phyloP scores from a whole-genome alignment of 2,329 filamentous ascomycete genomes.

The Trichoderma sp. region DNA sequence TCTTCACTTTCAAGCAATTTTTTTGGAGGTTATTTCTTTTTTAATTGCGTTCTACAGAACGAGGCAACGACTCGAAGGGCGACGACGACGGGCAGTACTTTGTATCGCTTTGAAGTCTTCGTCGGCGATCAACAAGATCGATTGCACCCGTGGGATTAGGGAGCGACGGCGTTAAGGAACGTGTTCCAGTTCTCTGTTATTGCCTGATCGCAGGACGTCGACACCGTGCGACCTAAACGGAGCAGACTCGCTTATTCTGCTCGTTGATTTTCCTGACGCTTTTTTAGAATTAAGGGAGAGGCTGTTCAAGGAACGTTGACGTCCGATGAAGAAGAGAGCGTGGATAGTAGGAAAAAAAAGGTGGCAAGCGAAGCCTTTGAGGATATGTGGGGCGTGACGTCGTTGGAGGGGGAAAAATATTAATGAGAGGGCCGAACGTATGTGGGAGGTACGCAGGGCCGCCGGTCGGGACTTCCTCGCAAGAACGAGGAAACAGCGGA shows the following conservation, averaged over 20 bases:
- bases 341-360: conserved; percentile 23
- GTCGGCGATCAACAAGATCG: conserved; percentile 37
- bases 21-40: conserved; percentile 19
- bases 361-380: conserved; percentile 25
- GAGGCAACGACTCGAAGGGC: conserved; percentile 31
- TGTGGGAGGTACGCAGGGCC: conserved; percentile 51
- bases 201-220: conserved; percentile 32
- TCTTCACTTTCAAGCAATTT: conserved; percentile 33
- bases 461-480: conserved; percentile 57
- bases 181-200: conserved; percentile 43
- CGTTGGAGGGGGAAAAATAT: conserved; percentile 33
- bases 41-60: conserved; percentile 38
- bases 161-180: conserved; percentile 37
- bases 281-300: conserved; percentile 21
- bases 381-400: conserved; percentile 25
- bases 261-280: conserved; percentile 21
- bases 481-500: conserved; percentile 46
- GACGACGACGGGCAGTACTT: conserved; percentile 29
- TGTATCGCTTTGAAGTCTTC: conserved; percentile 30
- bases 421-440: conserved; percentile 44
- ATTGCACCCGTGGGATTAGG: conserved; percentile 30
- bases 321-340: conserved; percentile 25
- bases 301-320: conserved; percentile 21
- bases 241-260: conserved; percentile 22
- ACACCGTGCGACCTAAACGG: conserved; percentile 25